Percentiles rank a stretch among this genome's conserved stretches.
These are phyloP conservation scores for Blastobotrys ciferrii DNA, from an alignment of 1,139 yeast genomes.

Conservation along the genomic window DNA sequence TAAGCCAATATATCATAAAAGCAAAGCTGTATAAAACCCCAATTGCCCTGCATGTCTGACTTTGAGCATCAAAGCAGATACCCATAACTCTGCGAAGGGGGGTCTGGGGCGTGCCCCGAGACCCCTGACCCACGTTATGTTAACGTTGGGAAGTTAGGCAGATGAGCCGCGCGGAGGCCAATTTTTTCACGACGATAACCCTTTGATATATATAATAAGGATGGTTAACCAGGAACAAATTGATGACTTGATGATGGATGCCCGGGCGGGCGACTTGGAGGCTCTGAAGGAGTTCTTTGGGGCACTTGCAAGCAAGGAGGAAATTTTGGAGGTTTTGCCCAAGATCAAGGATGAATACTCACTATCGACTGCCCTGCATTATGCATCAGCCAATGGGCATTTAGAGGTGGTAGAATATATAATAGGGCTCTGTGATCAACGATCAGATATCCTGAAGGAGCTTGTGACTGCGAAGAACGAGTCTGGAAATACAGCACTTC, in stretches of 20 bases:
- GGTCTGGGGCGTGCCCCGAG: no score
- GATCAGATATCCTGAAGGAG: conserved; percentile 36
- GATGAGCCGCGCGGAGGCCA: background rate
- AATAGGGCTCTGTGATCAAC: conserved; percentile 42
- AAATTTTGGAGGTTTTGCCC: conserved; percentile 21
- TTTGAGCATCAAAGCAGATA: no score
- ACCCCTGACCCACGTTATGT: no score
- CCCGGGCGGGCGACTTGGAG: conserved; percentile 84
- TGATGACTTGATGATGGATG: conserved; percentile 76
- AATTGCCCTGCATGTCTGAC: no score
- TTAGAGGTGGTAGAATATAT: conserved; percentile 62
- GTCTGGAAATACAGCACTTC: conserved; percentile 88
- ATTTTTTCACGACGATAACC: no score
- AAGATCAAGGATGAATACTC: conserved; percentile 61
- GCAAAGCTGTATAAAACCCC: no score
- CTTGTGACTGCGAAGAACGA: conserved; percentile 62
- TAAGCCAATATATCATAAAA: no score
- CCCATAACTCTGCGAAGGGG: no score
- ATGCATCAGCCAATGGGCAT: conserved; percentile 96
- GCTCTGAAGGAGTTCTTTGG: conserved; percentile 65
- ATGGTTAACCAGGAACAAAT: conserved; percentile 58
- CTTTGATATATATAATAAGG: conserved; percentile 5
- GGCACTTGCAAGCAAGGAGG: conserved; percentile 16
- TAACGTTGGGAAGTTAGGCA: background rate
- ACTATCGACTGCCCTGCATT: conserved; percentile 76